Conservation (phyloP, 192 early-diverging fungal species). For the Umbelopsis isabellina region DNA sequence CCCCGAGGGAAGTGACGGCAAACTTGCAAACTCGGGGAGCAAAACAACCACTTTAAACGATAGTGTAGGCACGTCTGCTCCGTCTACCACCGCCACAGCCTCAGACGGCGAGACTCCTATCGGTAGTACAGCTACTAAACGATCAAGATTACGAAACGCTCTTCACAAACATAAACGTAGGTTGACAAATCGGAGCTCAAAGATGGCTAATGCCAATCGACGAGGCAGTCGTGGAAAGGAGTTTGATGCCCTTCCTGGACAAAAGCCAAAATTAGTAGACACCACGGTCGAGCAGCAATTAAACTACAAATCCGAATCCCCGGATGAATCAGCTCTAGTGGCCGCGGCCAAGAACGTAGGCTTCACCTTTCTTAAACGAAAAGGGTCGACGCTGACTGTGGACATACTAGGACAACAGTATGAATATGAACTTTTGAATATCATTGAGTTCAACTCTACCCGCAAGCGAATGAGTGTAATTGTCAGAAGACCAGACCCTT, state of each 20-base stretch:
- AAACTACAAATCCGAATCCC: constrained; percentile 74
- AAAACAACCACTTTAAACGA: neutral
- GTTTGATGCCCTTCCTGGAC: constrained; percentile 15
- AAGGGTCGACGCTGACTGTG: constrained; percentile 57
- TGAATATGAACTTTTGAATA: constrained; percentile 80
- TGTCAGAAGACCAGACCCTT: constrained; percentile 67
- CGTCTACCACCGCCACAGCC: neutral
- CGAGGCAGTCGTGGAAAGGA: constrained; percentile 10
- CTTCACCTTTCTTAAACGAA: constrained; percentile 68
- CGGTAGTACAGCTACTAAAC: neutral
- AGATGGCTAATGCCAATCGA: neutral
- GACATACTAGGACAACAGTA: constrained; percentile 70
- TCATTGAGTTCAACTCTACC: constrained; percentile 94
- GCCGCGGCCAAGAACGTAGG: constrained; percentile 78
- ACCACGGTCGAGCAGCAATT: constrained; percentile 40
- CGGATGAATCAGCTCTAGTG: constrained; percentile 85
- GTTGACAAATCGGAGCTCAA: constrained; percentile 1
- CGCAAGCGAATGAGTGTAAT: constrained; percentile 96
- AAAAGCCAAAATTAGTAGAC: constrained; percentile 34
- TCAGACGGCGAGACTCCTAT: neutral
- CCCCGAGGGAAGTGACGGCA: neutral
- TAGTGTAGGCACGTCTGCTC: neutral
- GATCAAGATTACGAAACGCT: neutral
- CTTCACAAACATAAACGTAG: neutral
- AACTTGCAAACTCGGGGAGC: neutral